These are phyloP conservation scores for Daldinia decipiens DNA, from an alignment of 495 filamentous ascomycete genomes.

Conservation along the genomic window DNA sequence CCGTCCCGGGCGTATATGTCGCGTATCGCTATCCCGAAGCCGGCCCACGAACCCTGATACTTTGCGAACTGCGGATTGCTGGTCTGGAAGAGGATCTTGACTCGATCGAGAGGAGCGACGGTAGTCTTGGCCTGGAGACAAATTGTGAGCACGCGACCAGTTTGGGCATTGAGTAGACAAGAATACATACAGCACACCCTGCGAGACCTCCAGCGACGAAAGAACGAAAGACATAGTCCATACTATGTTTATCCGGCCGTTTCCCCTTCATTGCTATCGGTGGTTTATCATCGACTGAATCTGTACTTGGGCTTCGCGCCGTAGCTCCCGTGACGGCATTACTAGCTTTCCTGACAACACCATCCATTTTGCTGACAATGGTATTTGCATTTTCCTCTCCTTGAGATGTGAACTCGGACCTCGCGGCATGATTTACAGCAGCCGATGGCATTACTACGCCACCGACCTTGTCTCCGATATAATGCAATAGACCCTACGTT, in stretches of 20 bases:
- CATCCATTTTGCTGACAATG: conserved; percentile 43
- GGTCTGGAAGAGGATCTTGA: conserved; percentile 98
- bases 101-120: conserved; percentile 94
- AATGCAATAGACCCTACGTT: conserved; percentile 5
- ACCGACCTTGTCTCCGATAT: conserved; percentile 36
- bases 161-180: neutral
- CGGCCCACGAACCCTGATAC: conserved; percentile 88
- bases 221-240: conserved; percentile 83
- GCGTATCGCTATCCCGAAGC: conserved; percentile 77
- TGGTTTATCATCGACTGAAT: conserved; percentile 52
- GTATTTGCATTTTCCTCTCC: conserved; percentile 46
- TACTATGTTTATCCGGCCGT: conserved; percentile 70
- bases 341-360: conserved; percentile 37
- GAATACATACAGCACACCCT: conserved; percentile 78
- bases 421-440: conserved; percentile 59
- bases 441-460: conserved; percentile 61
- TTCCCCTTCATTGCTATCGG: conserved; percentile 51
- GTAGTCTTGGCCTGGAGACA: conserved; percentile 84
- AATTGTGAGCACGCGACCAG: conserved; percentile 11
- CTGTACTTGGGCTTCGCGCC: conserved; percentile 31
- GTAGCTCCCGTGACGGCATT: conserved; percentile 36
- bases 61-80: conserved; percentile 92
- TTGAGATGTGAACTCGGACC: conserved; percentile 55
- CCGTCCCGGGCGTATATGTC: conserved; percentile 85
- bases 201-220: conserved; percentile 88